These are phyloP conservation scores for Leccinum truebloodii DNA, from an alignment of 768 basidiomycete species.

Conservation along the genomic window DNA sequence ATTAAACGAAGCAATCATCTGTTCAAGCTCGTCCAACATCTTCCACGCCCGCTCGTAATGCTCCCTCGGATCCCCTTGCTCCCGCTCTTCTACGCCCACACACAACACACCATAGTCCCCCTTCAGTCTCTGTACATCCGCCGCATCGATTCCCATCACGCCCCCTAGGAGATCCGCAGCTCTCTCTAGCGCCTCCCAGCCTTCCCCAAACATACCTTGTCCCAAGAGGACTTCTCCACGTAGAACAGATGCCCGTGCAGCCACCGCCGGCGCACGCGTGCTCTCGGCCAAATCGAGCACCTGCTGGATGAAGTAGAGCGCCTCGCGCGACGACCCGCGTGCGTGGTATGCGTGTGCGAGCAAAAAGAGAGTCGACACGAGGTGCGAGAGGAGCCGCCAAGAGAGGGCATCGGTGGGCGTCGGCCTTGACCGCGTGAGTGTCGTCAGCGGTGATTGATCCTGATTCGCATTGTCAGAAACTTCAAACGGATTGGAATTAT, in stretches of 20 bases:
- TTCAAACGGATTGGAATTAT: slow-evolving; percentile 57
- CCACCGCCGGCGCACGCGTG: slow-evolving; percentile 63
- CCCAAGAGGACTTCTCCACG: slow-evolving; percentile 72
- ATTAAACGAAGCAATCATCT: slow-evolving; percentile 54
- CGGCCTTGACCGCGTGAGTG: slow-evolving; percentile 12
- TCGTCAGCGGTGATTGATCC: slow-evolving; percentile 25
- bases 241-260: slow-evolving; percentile 63
- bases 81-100: slow-evolving; percentile 31
- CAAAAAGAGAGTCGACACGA: slow-evolving; percentile 65
- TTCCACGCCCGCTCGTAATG: slow-evolving; percentile 56
- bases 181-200: slow-evolving; percentile 50
- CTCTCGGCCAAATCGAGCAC: slow-evolving; percentile 71
- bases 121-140: slow-evolving; percentile 54
- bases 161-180: slow-evolving; percentile 49
- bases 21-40: slow-evolving; percentile 64
- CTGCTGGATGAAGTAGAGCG: slow-evolving; percentile 81
- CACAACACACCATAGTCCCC: slow-evolving; percentile 47
- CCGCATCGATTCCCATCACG: slow-evolving; percentile 56
- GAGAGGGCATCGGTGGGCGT: slow-evolving; percentile 56
- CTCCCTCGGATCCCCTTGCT: slow-evolving; percentile 46
- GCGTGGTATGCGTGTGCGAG: slow-evolving; percentile 63
- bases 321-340: slow-evolving; percentile 82
- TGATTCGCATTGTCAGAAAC: slow-evolving; percentile 38
- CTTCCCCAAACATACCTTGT: slow-evolving; percentile 59
- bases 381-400: slow-evolving; percentile 75